Base-by-base conservation (phyloP, 345 rosid genomes). In the Brassica rapa region DNA sequence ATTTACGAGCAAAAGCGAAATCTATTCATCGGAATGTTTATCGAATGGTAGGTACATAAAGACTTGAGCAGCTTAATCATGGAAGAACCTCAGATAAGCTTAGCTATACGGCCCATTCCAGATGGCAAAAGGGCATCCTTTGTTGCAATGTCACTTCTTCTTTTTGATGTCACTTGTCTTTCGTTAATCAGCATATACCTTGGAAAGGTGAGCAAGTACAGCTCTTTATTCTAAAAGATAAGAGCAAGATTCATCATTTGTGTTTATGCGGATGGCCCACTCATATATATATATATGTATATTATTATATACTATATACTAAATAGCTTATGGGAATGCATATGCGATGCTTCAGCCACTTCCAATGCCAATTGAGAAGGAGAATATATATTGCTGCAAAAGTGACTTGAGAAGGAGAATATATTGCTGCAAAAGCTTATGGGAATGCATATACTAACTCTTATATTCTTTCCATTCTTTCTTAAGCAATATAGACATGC, bases 171-270 rank as follows among this genome's bases (percentile, higher is more conserved):
- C 73, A 16, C 53, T 49, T 77, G 33, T 2, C 49, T 37, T 76
- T 59, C 63, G 32, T 68, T 68, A 60, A 8, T 61, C 6, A 46
- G 74, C 76, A 64, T 77, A 63, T 77, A 24, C 46, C 53, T 55
- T 41, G 61, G 41, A 41, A 55, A 71, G 29, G 66, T 39, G 61
- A 55, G 73, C 57, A 37, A 57, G 0, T 55, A 8, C 56, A 29
- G 43, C 66, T 51, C n/a, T 75, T 75, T 66, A 37, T 41, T 75
- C 61, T 14, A 15, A 25, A 57, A 43, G 68, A 59, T 67, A 67
- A 56, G 62, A 73, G 67, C 37, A 43, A 27, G 69, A 62, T 51
- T 73, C 27, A 72, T 14, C 9, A 32, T 53, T 12, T 15, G n/a
- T 57, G 33, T 68, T 37, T 66, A 25, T 56, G 33, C 30, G 23